These are phyloP conservation scores for Scleroderma bovista DNA, from an alignment of 768 basidiomycete species.

Conservation along the genomic window DNA sequence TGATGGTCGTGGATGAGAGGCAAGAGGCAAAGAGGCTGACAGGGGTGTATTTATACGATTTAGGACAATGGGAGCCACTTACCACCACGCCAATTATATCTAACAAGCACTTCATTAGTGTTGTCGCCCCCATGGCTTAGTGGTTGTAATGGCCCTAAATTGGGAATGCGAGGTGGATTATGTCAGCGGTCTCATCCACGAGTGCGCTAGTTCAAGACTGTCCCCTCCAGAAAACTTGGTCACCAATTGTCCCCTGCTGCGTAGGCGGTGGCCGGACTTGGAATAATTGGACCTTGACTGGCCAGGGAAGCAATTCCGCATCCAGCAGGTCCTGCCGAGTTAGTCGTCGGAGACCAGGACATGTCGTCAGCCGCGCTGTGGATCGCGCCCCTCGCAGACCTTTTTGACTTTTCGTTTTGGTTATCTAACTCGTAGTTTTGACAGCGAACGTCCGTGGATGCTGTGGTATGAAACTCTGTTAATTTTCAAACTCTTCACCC, in stretches of 20 bases:
- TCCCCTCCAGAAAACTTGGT: constrained; percentile 96
- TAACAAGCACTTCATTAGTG: too few relatives aligned
- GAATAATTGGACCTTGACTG: constrained; percentile 82
- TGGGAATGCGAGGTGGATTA: constrained; percentile 72
- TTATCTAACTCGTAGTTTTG: too few relatives aligned
- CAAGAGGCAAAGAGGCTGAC: too few relatives aligned
- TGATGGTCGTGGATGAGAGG: too few relatives aligned
- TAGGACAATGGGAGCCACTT: not conserved
- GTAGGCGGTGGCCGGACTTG: constrained; percentile 63
- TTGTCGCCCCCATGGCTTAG: constrained; percentile 43
- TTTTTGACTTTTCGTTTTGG: too few relatives aligned
- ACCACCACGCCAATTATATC: not conserved
- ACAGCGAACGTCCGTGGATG: too few relatives aligned
- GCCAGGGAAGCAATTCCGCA: constrained; percentile 94
- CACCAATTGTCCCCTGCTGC: constrained; percentile 57
- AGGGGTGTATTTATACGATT: not conserved
- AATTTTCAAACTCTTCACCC: too few relatives aligned
- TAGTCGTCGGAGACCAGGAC: constrained; percentile 90
- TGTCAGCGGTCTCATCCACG: constrained; percentile 52
- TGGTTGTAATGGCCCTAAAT: constrained; percentile 78
- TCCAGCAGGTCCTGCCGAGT: constrained; percentile 82
- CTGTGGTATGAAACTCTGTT: too few relatives aligned
- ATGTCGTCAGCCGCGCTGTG: constrained; percentile 80
- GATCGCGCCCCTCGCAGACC: constrained; percentile 75
- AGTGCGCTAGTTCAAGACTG: constrained; percentile 92